These are phyloP conservation scores for Penicillium sp. DNA, from an alignment of 2,329 filamentous ascomycete species.

Conservation along the genomic window DNA sequence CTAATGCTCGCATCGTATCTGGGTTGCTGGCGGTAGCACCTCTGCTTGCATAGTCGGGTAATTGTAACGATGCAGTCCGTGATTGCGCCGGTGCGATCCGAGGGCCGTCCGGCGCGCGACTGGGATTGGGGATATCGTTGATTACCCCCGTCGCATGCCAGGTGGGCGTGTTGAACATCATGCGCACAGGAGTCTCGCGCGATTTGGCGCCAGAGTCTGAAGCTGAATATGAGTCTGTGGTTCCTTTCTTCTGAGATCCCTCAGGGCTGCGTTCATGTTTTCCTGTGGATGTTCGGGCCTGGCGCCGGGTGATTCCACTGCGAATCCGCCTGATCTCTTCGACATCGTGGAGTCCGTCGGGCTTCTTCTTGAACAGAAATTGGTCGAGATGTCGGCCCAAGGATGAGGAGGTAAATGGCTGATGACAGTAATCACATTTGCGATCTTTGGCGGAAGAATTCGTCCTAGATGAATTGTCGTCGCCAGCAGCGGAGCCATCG, in stretches of 20 bases:
- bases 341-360: conserved; percentile 86
- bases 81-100: conserved; percentile 33
- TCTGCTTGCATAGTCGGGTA: conserved; percentile 59
- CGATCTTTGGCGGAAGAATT: conserved; percentile 70
- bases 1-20: conserved; percentile 77
- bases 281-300: conserved; percentile 64
- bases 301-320: conserved; percentile 79
- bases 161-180: conserved; percentile 58
- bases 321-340: conserved; percentile 81
- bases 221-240: conserved; percentile 31
- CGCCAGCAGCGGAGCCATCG: conserved; percentile 40
- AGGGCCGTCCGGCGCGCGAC: conserved; percentile 42
- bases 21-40: conserved; percentile 63
- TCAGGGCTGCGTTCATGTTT: conserved; percentile 59
- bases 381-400: conserved; percentile 90
- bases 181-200: conserved; percentile 39
- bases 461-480: conserved; percentile 35
- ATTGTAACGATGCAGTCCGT: conserved; percentile 29
- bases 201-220: conserved; percentile 37
- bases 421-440: conserved; percentile 79
- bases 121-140: conserved; percentile 63
- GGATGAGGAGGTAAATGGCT: conserved; percentile 89
- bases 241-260: conserved; percentile 48
- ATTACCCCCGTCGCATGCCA: conserved; percentile 79
- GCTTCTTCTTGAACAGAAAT: conserved; percentile 91